A percentile compares a stretch with the other conserved stretches of the same genome.
Evolutionary conservation across 495 filamentous ascomycete genomes (phyloP).

Genomic region (Aspergillus avenaceus): DNA sequence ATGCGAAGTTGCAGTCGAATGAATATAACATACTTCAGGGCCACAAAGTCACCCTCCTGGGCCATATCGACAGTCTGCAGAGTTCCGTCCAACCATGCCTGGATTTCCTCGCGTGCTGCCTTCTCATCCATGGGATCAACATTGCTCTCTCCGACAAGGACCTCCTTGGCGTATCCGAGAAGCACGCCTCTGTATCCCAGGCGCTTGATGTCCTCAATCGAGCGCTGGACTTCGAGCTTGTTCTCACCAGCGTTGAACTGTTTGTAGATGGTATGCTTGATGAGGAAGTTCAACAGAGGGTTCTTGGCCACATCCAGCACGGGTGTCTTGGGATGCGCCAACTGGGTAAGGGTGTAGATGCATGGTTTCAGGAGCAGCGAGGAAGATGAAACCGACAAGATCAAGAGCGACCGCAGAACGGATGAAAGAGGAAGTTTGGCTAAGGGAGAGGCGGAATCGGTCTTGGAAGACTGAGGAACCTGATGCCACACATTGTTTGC

Average conservation of each 20-base stretch:
- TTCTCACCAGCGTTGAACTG: conserved; percentile 51
- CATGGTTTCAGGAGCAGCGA: conserved; percentile 66
- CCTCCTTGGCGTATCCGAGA: conserved; percentile 45
- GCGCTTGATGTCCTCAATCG: conserved; percentile 38
- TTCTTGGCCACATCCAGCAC: conserved; percentile 44
- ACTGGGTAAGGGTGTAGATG: conserved; percentile 60
- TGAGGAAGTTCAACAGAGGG: conserved; percentile 37
- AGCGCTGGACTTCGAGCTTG: conserved; percentile 40
- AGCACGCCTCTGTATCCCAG: conserved; percentile 46
- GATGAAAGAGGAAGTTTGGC: conserved; percentile 68
- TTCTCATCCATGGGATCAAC: conserved; percentile 28
- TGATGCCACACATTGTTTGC: conserved; percentile 22
- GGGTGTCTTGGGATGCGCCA: conserved; percentile 64
- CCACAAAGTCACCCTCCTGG: conserved; percentile 75
- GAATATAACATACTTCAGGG: conserved; percentile 60
- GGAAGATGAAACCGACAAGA: conserved; percentile 77
- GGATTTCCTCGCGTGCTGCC: conserved; percentile 54
- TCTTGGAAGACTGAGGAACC: conserved; percentile 9
- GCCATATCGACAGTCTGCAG: conserved; percentile 73
- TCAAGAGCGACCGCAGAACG: conserved; percentile 73
- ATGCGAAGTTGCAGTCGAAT: not conserved
- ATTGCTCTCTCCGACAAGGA: conserved; percentile 36
- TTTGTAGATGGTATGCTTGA: conserved; percentile 48
- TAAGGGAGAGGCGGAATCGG: conserved; percentile 44
- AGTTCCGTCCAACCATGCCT: conserved; percentile 69